These are phyloP conservation scores for Ganoderma leucocontextum DNA, from an alignment of 1,284 basidiomycete species.

Conservation along the genomic window DNA sequence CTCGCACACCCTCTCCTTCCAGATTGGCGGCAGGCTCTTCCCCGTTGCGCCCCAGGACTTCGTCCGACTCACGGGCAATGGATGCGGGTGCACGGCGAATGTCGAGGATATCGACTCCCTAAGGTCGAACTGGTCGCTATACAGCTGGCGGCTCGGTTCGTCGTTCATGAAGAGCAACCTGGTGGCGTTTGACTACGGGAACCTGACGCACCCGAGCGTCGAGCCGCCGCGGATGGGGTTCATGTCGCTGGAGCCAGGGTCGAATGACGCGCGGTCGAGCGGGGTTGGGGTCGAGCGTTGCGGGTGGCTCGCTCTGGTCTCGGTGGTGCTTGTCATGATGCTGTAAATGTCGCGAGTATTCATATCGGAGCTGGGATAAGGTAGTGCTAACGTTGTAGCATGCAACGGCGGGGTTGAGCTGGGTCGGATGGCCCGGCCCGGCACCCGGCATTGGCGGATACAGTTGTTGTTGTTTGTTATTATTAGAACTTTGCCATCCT, in stretches of 20 bases:
- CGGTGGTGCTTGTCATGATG: too few relatives aligned
- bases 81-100: neutral
- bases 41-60: neutral
- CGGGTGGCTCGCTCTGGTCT: too few relatives aligned
- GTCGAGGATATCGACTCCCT: neutral
- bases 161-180: neutral
- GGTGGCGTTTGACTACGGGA: neutral
- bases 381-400: too few relatives aligned
- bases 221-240: neutral
- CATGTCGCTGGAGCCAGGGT: neutral
- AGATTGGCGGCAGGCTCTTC: neutral
- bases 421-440: too few relatives aligned
- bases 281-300: too few relatives aligned
- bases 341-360: too few relatives aligned
- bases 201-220: neutral
- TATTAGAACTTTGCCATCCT: too few relatives aligned
- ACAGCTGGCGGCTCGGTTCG: constrained; percentile 1
- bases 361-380: too few relatives aligned
- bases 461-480: too few relatives aligned
- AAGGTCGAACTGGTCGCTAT: neutral
- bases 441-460: too few relatives aligned
- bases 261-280: too few relatives aligned
- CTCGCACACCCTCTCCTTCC: constrained; percentile 2
- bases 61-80: neutral
- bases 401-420: too few relatives aligned